A percentile compares a stretch with the other conserved stretches of the same genome.
Conservation (phyloP, 352 stramenopile species). For the Globisporangium paroecandrum region DNA sequence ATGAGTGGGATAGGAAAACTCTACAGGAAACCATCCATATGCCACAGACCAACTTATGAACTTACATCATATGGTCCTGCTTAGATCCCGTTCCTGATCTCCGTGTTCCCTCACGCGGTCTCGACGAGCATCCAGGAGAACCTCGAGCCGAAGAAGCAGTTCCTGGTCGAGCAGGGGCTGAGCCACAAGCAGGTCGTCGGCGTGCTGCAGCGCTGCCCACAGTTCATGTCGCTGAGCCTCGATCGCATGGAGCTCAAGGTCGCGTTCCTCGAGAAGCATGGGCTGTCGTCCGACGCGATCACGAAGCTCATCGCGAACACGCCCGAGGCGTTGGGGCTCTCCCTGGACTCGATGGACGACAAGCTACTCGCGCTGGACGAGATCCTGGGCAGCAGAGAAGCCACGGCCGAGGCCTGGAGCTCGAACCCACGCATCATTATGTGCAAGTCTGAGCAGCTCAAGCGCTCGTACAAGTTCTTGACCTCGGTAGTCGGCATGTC, state of each 20-base stretch:
- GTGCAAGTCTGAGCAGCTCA: slow-evolving; percentile 40
- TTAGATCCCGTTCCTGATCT: slow-evolving; percentile 56
- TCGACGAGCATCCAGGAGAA: slow-evolving; percentile 32
- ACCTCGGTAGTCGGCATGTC: slow-evolving; percentile 30
- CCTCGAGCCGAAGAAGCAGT: slow-evolving; percentile 42
- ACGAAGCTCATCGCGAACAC: slow-evolving; percentile 30
- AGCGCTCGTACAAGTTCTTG: slow-evolving; percentile 37
- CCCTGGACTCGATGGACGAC: slow-evolving; percentile 29
- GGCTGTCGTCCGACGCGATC: slow-evolving; percentile 30
- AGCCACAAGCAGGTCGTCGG: slow-evolving; percentile 32
- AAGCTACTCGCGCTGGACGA: slow-evolving; percentile 40
- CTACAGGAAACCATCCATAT: not conserved
- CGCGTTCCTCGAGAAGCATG: slow-evolving; percentile 26
- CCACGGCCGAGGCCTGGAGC: slow-evolving; percentile 21
- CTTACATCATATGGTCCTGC: not conserved
- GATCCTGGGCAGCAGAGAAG: slow-evolving; percentile 31
- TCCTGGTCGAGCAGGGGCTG: slow-evolving; percentile 33
- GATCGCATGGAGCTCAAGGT: slow-evolving; percentile 35
- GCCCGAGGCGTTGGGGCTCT: slow-evolving; percentile 41
- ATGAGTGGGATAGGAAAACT: not conserved
- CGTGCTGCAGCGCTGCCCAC: slow-evolving; percentile 37
- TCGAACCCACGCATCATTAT: slow-evolving; percentile 44
- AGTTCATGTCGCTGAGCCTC: slow-evolving; percentile 35
- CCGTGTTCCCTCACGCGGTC: slow-evolving; percentile 39
- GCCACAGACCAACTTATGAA: not conserved